Evolutionary conservation across 192 early-diverging fungal species (phyloP).

Genomic region (Pilaira anomala): DNA sequence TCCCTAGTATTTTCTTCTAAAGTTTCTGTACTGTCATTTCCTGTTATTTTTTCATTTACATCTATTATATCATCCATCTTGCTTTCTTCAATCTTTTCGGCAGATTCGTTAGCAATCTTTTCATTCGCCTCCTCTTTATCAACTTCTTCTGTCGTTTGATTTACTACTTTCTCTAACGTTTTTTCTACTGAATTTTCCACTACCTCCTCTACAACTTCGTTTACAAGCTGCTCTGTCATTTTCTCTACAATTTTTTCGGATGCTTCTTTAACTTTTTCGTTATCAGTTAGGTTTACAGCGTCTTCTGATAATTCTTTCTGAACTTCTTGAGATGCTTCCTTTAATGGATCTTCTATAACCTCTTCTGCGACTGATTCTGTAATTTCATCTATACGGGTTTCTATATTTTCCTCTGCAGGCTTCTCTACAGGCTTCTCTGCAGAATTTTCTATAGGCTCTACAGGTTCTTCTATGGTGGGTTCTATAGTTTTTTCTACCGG

Average conservation of each 20-base stretch:
- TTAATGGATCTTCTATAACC: neutral
- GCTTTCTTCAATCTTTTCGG: too few species aligned
- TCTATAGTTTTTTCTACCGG: neutral
- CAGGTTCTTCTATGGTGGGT: neutral
- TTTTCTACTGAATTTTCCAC: neutral
- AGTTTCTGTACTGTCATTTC: too few species aligned
- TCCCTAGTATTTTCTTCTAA: too few species aligned
- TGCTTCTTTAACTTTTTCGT: neutral
- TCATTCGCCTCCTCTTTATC: too few species aligned
- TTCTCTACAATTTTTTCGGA: neutral
- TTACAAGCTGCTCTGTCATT: too few species aligned
- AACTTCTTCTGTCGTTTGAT: too few species aligned
- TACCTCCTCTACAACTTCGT: neutral
- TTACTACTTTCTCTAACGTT: neutral
- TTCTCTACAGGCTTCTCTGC: neutral
- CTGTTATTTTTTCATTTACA: too few species aligned
- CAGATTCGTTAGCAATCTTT: too few species aligned
- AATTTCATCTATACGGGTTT: neutral
- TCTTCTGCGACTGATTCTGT: neutral
- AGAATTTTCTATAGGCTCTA: neutral
- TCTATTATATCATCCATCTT: too few species aligned
- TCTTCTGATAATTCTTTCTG: neutral
- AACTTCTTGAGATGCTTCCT: neutral
- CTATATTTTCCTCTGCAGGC: neutral
- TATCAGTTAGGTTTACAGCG: neutral